Evolutionary conservation across 2,329 filamentous ascomycete genomes (phyloP).

Genomic region (Botrytis squamosa): DNA sequence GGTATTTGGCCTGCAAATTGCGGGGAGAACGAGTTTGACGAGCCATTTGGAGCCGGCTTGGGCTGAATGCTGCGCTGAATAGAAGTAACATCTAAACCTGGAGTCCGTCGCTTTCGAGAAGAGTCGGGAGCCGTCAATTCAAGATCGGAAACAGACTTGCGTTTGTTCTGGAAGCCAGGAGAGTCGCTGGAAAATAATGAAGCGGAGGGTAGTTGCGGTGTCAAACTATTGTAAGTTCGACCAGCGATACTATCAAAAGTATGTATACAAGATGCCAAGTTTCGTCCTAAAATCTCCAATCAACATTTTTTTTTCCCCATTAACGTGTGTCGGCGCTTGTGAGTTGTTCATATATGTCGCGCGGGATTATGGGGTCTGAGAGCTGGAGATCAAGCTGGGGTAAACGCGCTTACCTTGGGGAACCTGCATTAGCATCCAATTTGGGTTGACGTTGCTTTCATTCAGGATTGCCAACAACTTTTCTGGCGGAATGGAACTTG

Average conservation of each 20-base stretch:
- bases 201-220: slow-evolving; percentile 6
- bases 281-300: slow-evolving; percentile 31
- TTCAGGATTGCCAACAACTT: slow-evolving; percentile 45
- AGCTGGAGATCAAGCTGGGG: slow-evolving; percentile 23
- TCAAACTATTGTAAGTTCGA: slow-evolving; percentile 9
- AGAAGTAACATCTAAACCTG: slow-evolving; percentile 26
- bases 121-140: slow-evolving; percentile 26
- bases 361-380: slow-evolving; percentile 14
- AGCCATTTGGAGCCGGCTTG: slow-evolving; percentile 34
- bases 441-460: slow-evolving; percentile 45
- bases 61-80: slow-evolving; percentile 33
- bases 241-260: slow-evolving; percentile 30
- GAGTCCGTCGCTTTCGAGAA: slow-evolving; percentile 32
- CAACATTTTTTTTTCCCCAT: not conserved
- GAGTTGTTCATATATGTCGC: not conserved
- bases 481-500: slow-evolving; percentile 44
- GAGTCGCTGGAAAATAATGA: slow-evolving; percentile 16
- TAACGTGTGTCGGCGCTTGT: not conserved
- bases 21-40: slow-evolving; percentile 29
- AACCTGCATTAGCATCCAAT: slow-evolving; percentile 50
- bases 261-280: slow-evolving; percentile 35
- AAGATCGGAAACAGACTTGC: slow-evolving; percentile 31
- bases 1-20: slow-evolving; percentile 21
- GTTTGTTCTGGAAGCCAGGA: slow-evolving; percentile 28
- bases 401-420: slow-evolving; percentile 46